Evolutionary conservation across 306 rosid species (phyloP).

Genomic region (Prunus padus): DNA sequence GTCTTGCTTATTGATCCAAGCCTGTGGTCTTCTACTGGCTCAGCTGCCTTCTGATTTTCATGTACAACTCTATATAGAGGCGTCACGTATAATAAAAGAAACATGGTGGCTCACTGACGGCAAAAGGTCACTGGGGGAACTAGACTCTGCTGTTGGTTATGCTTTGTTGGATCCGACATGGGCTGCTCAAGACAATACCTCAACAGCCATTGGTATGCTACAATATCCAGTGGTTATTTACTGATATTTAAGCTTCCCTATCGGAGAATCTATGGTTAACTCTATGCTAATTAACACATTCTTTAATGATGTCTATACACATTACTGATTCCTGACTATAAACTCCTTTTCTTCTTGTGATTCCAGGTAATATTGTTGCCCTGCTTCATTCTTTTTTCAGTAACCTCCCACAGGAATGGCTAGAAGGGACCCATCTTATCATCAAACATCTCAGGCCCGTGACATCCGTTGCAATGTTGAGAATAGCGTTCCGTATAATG

Average conservation of each 20-base stretch:
- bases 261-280: neutral
- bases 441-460: conserved; percentile 87
- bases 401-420: conserved; percentile 96
- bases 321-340: neutral
- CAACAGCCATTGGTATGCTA: conserved; percentile 85
- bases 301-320: neutral
- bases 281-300: neutral
- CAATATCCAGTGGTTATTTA: conserved; percentile 3
- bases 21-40: conserved; percentile 93
- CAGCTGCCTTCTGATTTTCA: conserved; percentile 98
- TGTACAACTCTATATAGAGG: conserved; percentile 76
- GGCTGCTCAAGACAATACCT: conserved; percentile 99
- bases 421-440: conserved; percentile 74
- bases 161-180: conserved; percentile 97
- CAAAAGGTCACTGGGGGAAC: conserved; percentile 68
- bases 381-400: conserved; percentile 93
- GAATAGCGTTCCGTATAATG: conserved; percentile 93
- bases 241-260: neutral
- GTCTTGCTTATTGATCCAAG: conserved; percentile 94
- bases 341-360: conserved; percentile 1
- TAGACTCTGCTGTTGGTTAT: conserved; percentile 96
- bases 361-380: conserved; percentile 84
- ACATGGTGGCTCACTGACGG: conserved; percentile 95
- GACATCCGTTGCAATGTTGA: conserved; percentile 89
- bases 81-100: conserved; percentile 89